These are phyloP conservation scores for Metschnikowia vanudenii DNA, from an alignment of 805 yeast species.

Conservation along the genomic window DNA sequence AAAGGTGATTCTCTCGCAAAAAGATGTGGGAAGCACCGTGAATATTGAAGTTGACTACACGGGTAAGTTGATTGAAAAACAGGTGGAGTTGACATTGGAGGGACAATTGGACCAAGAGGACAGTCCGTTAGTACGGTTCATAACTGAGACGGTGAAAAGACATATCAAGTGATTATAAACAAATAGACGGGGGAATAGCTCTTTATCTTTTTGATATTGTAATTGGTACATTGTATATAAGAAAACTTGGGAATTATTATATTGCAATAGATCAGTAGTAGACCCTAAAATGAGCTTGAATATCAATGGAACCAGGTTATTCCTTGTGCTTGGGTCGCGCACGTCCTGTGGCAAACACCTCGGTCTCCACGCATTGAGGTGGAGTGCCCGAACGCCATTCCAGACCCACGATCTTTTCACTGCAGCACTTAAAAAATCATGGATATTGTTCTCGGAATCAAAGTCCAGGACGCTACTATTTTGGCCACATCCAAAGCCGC, in stretches of 20 bases:
- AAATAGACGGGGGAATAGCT: background rate
- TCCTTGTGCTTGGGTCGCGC: slow-evolving; percentile 10
- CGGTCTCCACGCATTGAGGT: slow-evolving; percentile 5
- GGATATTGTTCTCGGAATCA: slow-evolving; percentile 91
- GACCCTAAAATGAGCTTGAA: too few species aligned
- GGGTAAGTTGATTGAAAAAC: slow-evolving; percentile 89
- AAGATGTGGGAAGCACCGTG: slow-evolving; percentile 60
- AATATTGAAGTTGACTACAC: slow-evolving; percentile 94
- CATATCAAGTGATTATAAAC: slow-evolving; percentile 5
- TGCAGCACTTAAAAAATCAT: slow-evolving; percentile 35
- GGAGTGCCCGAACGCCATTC: background rate
- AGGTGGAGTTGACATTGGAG: slow-evolving; percentile 58
- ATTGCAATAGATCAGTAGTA: too few species aligned
- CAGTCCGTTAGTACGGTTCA: slow-evolving; percentile 49
- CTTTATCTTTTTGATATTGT: background rate
- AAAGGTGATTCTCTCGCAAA: slow-evolving; percentile 70
- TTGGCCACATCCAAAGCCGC: slow-evolving; percentile 94
- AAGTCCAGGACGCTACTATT: slow-evolving; percentile 74
- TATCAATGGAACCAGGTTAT: too few species aligned
- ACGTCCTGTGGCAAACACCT: slow-evolving; percentile 17
- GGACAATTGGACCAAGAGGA: slow-evolving; percentile 50
- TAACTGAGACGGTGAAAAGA: slow-evolving; percentile 34
- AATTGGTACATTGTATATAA: too few species aligned
- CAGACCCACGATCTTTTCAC: background rate
- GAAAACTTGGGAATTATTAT: too few species aligned